Evolutionary conservation across 2,329 filamentous ascomycete genomes (phyloP).

Genomic region (Colletotrichum liriopes): DNA sequence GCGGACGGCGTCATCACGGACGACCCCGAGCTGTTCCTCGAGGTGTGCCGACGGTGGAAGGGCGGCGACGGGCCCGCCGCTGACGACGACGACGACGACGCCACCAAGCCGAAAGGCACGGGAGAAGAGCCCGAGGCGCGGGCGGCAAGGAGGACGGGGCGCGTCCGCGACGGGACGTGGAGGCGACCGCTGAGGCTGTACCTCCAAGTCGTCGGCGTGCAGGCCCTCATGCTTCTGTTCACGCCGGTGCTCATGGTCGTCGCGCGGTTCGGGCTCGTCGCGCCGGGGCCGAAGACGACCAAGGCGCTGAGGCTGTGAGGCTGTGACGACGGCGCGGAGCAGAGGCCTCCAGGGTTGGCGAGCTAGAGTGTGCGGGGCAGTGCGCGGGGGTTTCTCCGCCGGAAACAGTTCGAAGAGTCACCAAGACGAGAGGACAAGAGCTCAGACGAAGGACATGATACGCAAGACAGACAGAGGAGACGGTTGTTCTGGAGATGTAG

Average conservation of each 20-base stretch:
- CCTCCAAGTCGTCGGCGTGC: conserved; percentile 25
- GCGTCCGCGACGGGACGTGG: conserved; percentile 11
- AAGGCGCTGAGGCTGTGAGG: conserved; percentile 35
- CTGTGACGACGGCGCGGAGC: background rate
- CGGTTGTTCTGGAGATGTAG: background rate
- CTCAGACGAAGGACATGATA: background rate
- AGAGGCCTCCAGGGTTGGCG: too few species aligned
- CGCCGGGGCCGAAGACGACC: conserved; percentile 26
- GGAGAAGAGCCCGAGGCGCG: background rate
- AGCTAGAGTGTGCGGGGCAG: too few species aligned
- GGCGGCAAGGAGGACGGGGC: background rate
- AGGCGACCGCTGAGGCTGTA: conserved; percentile 24
- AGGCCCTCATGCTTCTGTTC: conserved; percentile 29
- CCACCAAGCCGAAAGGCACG: background rate
- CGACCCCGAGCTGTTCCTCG: conserved; percentile 78
- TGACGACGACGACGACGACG: too few species aligned
- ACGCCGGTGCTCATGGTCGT: conserved; percentile 37
- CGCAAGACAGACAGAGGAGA: background rate
- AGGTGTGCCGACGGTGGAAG: conserved; percentile 62
- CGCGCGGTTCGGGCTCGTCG: conserved; percentile 34
- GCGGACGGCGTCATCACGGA: conserved; percentile 92
- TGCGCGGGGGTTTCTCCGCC: background rate
- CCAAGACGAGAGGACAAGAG: background rate
- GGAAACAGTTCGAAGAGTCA: too few species aligned
- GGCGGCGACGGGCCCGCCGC: background rate